phyloP scores from a whole-genome alignment of 2,329 filamentous ascomycete genomes.

The Phyllosticta paracitricarpa region DNA sequence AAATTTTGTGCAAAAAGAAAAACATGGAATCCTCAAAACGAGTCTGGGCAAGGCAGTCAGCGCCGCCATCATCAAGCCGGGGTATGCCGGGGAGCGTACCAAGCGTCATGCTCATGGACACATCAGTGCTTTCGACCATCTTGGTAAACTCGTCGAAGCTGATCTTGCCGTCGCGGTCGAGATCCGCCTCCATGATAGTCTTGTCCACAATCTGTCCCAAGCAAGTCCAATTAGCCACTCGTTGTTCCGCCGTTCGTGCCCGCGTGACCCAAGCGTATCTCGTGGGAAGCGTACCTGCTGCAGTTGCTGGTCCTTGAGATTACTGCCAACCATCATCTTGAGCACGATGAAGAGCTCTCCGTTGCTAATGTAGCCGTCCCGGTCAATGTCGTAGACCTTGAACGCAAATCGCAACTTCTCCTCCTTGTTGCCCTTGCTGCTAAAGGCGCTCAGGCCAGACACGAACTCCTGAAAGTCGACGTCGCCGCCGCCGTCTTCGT shows the following conservation, averaged over 20 bases:
- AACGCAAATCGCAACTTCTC: conserved; percentile 97
- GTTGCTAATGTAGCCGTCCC: conserved; percentile 97
- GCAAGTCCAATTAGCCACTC: conserved; percentile 11
- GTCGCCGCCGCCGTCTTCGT: conserved; percentile 94
- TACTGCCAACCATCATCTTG: conserved; percentile 99
- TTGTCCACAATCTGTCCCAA: conserved; percentile 78
- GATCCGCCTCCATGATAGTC: conserved; percentile 98
- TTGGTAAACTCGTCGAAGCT: conserved; percentile 98
- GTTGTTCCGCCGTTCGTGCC: neutral
- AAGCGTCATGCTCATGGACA: conserved; percentile 58
- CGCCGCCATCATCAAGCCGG: neutral
- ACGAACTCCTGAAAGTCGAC: conserved; percentile 99
- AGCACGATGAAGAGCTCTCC: conserved; percentile 98
- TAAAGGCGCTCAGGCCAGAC: conserved; percentile 87
- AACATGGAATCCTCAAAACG: neutral
- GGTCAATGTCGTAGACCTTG: conserved; percentile 99
- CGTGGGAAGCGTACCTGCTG: conserved; percentile 52
- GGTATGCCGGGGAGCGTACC: conserved; percentile 33
- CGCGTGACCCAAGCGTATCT: neutral
- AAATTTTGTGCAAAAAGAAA: neutral
- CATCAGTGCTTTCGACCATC: conserved; percentile 93
- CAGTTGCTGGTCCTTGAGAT: conserved; percentile 96
- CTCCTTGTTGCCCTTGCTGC: conserved; percentile 96
- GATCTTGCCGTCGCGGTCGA: conserved; percentile 93
- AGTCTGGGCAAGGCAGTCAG: neutral